Percentiles rank a stretch among this genome's conserved stretches.
phyloP scores from a whole-genome alignment of 345 rosid species.

The Eucalyptus shirleyi region DNA sequence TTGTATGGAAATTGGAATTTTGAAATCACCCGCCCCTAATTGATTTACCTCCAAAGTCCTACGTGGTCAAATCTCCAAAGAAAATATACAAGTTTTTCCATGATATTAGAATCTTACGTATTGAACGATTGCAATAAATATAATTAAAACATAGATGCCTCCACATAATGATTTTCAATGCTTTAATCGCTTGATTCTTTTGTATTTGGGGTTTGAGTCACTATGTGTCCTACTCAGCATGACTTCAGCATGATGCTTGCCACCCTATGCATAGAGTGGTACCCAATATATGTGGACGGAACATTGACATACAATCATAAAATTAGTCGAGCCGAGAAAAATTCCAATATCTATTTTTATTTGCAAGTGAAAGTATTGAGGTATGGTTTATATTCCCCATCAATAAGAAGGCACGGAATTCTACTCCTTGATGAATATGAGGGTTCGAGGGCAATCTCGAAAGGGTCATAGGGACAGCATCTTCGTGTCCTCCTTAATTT shows the following conservation, averaged over 20 bases:
- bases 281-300: background rate
- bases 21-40: no score
- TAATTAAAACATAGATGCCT: background rate
- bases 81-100: background rate
- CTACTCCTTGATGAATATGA: no score
- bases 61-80: background rate
- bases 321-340: background rate
- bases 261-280: background rate
- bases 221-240: background rate
- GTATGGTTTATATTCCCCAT: background rate
- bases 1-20: no score
- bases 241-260: background rate
- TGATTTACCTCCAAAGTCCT: background rate
- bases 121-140: background rate
- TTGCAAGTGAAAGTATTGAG: background rate
- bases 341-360: background rate
- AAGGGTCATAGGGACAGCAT: no score
- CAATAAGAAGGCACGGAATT: fast-evolving
- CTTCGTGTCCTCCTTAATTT: no score
- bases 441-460: no score
- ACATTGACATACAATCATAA: background rate
- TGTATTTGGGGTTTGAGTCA: background rate
- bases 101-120: background rate
- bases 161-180: background rate
- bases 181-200: background rate